Base-by-base conservation (phyloP, 2,329 filamentous ascomycete genomes). In the Blumeriella jaapii region DNA sequence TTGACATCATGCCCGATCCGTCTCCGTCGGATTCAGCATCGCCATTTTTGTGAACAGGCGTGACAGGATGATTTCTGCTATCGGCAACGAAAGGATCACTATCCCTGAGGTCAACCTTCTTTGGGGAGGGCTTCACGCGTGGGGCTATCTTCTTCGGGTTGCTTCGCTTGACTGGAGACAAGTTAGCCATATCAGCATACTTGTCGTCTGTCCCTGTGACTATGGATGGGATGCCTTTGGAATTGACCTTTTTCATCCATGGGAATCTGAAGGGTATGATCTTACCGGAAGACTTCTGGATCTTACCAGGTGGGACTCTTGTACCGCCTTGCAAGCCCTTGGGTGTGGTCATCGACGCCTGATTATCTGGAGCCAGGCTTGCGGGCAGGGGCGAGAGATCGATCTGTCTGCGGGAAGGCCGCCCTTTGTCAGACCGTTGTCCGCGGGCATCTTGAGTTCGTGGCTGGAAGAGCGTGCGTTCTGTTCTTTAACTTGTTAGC, bases 201-300 rank as follows among this genome's bases (percentile, higher is more conserved):
- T 6, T 20, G 11, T 12, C 25, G 16, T 29, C 15, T 6, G 15
- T 15, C 12, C 29, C 25, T 24, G 17, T 12, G 17, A 29, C 22
- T 3, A 24, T 9, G 12, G 22, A 24, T 11, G 25, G 25, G 10
- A 23, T n/a, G 12, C 33, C 33, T 22, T 29, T 29, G 8, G 25
- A 29, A 23, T 29, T 29, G 29, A 26, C 24, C 18, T 39, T 39
- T 24, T 35, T 39, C 25, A 22, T 20, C 37, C 31, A 39, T 6
- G 8, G 16, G 24, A 20, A 30, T 20, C 31, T 11, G 32, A 31
- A 39, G 23, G 32, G 27, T n/a, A 10, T 24, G 9, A 13, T 22
- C 37, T 35, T 39, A 35, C 37, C 32, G 16, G 35, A 8, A 6
- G 32, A 4, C 25, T 41, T 41, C 12, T 14, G 1, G 22, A 40